Base-by-base conservation (phyloP, 805 yeast genomes). In the Millerozyma acaciae region DNA sequence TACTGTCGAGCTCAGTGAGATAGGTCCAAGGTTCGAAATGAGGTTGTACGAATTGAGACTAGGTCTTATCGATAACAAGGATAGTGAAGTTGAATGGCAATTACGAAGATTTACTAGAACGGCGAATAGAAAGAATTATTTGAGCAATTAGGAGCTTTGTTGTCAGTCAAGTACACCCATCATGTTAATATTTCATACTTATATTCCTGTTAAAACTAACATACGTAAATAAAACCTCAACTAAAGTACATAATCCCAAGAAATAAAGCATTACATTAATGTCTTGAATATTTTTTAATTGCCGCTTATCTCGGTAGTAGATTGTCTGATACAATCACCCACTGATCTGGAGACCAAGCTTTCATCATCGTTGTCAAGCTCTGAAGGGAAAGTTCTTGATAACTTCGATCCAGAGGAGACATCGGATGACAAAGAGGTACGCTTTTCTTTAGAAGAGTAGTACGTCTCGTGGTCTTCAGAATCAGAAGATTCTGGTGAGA, bases 21-120 rank as follows among this genome's bases (percentile, higher is more conserved):
- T 93, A 22, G 99, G 99, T 0, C 99, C 99, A n/a, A 70, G 99
- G 42, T 93, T 93, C 50, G 98, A 93, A 61, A 89, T 93, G 97
- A 76, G 88, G 55, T 65, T 93, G 44, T 93, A 78, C 56, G 97
- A 90, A 58, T 65, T 93, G 44, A 75, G 80, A 51, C 69, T 93
- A 45, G 97, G 99, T 3, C 86, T 96, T 26, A 60, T 90, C 42
- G 98, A 93, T 47, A 88, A 90, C 57, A 85, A 85, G 63, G 97
- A 93, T 57, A 96, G 97, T 8, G 98, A 93, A 52, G 78, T 86
- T n/a, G 99, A 93, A 57, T 93, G 97, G 97, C 84, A 85, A 66
- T 68, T 85, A 48, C 76, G 95, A 59, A 79, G 97, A 49, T 93
- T 89, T 49, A 86, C 88, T 29, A 76, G 98, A 55, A 93, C 98